Conservation (phyloP, 768 basidiomycete species). For the Tulasnella sp. region DNA sequence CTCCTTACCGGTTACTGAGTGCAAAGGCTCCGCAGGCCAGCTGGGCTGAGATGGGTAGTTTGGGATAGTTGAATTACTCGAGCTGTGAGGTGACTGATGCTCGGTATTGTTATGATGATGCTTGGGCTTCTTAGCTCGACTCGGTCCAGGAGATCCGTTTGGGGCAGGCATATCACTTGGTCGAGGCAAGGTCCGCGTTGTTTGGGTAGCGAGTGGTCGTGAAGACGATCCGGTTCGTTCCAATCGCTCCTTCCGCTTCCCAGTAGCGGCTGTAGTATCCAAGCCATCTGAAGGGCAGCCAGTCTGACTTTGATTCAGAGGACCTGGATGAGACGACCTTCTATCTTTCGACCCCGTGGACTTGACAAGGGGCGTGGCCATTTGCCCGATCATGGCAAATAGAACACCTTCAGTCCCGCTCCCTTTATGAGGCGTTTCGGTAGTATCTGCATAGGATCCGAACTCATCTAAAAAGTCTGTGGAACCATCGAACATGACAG, state of each 20-base stretch:
- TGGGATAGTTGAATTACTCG: no score
- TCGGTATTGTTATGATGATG: slow-evolving; percentile 34
- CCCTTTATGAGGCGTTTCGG: slow-evolving; percentile 3
- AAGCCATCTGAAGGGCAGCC: neutral
- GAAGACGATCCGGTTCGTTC: slow-evolving; percentile 57
- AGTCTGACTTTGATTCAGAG: neutral
- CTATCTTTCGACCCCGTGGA: neutral
- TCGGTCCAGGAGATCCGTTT: slow-evolving; percentile 12
- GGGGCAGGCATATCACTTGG: neutral
- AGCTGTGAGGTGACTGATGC: slow-evolving; percentile 32
- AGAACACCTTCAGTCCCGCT: slow-evolving; percentile 29
- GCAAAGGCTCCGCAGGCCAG: no score
- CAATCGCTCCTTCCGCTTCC: slow-evolving; percentile 54
- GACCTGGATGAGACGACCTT: neutral
- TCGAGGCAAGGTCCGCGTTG: neutral
- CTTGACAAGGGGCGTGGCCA: slow-evolving; percentile 3
- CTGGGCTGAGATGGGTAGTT: no score
- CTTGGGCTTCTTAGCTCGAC: slow-evolving; percentile 27
- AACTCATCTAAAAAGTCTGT: slow-evolving; percentile 57
- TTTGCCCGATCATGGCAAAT: slow-evolving; percentile 20
- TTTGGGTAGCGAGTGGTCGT: slow-evolving; percentile 40
- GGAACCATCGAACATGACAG: slow-evolving; percentile 70
- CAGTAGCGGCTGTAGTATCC: slow-evolving; percentile 35
- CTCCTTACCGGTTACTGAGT: no score
- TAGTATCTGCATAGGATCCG: slow-evolving; percentile 23